Base-by-base conservation (phyloP, 2,329 filamentous ascomycete species). In the Phaeosphaeriaceae sp. region DNA sequence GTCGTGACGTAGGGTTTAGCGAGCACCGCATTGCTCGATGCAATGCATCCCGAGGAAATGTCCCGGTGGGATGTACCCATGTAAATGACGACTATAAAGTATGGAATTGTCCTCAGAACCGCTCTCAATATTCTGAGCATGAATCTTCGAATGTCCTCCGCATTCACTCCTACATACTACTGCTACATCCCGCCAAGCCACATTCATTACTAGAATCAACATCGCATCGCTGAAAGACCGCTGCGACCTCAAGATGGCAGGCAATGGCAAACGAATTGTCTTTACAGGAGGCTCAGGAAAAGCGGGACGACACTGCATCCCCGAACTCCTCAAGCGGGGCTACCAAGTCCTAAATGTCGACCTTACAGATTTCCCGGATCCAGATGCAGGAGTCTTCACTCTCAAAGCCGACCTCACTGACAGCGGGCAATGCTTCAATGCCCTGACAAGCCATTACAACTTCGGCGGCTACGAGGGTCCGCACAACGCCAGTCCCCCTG, bases 291-390 rank as follows among this genome's bases (percentile, higher is more conserved):
- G 85, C 58, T 83, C 80, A 57, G 85, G 73, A 25, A 77, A 77
- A 72, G 84, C 83, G 19, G 84, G 85, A 9, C 79, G 84, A 48
- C 80, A 85, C 73, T 80, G 82, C n/a, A 85, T 87, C 50, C 79
- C 80, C 17, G 80, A 85, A 36, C 79, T 87, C 19, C 71, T 85
- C 27, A 75, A 79, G 10, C 74, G 79, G 57, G 84, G 83, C 31
- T 81, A 87, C 64, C 68, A 81, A 58, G 78, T 87, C 33, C 78
- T 87, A 25, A 87, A 87, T 58, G 72, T 87, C n/a, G 85, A 87
- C 64, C 76, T 86, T 4, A 71, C 76, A 17, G 78, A 81, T 6
- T 78, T 83, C 20, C 75, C 79, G 5, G 80, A 81, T 54, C 80
- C 78, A 3, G 70, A 72, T 25, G 69, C 70, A 6, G 72, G 69